Evolutionary conservation across 192 early-diverging fungal species (phyloP).

Genomic region (Podila minutissima): DNA sequence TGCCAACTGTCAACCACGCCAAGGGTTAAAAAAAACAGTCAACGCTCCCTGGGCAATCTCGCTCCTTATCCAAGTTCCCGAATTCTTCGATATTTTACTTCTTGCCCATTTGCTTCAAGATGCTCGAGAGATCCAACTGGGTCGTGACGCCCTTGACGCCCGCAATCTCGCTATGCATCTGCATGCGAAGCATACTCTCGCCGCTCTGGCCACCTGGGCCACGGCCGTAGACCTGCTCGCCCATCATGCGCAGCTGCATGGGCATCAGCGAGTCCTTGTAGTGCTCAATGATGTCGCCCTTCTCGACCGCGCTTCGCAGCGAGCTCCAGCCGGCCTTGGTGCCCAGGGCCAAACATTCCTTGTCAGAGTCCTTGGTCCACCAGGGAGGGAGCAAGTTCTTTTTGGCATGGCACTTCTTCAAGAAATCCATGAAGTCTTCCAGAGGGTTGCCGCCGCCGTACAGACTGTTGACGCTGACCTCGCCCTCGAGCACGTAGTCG

Average conservation of each 20-base stretch:
- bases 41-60: too few relatives aligned
- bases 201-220: neutral
- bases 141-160: too few relatives aligned
- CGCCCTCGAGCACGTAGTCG: neutral
- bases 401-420: neutral
- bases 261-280: neutral
- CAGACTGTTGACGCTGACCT: neutral
- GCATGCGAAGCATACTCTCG: neutral
- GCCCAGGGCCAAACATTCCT: neutral
- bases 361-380: slow-evolving; percentile 3
- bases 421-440: slow-evolving; percentile 3
- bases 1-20: too few relatives aligned
- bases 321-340: neutral
- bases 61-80: too few relatives aligned
- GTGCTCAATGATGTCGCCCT: neutral
- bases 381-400: neutral
- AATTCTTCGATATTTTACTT: too few relatives aligned
- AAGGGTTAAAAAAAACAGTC: too few relatives aligned
- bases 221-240: neutral
- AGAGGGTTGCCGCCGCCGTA: neutral
- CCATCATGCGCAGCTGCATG: slow-evolving; percentile 1
- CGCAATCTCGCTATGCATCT: neutral
- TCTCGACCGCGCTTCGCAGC: neutral
- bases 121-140: too few relatives aligned
- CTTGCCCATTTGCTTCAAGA: too few relatives aligned